These are phyloP conservation scores for Westerdykella sp. DNA, from an alignment of 2,329 filamentous ascomycete genomes.

Conservation along the genomic window DNA sequence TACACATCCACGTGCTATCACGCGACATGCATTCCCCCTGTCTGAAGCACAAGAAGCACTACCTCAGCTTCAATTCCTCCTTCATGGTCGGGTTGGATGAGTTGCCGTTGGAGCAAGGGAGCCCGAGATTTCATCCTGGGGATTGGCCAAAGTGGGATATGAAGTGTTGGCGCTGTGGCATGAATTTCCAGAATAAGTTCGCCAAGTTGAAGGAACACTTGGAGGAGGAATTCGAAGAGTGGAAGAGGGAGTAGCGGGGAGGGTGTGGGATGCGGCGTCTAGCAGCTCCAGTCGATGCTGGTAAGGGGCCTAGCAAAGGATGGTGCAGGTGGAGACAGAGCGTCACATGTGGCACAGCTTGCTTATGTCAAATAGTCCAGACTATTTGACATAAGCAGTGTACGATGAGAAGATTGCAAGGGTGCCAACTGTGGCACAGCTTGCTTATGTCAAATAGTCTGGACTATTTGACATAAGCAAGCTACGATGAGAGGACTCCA, in stretches of 20 bases:
- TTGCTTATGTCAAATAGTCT: too few species aligned
- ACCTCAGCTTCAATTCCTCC: constrained; percentile 80
- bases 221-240: constrained; percentile 64
- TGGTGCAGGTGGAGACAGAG: too few species aligned
- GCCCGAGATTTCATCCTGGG: constrained; percentile 55
- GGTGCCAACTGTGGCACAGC: too few species aligned
- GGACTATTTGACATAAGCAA: too few species aligned
- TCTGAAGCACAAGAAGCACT: constrained; percentile 78
- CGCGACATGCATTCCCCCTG: constrained; percentile 67
- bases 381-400: too few species aligned
- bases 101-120: constrained; percentile 66
- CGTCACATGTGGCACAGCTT: background rate
- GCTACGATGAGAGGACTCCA: too few species aligned
- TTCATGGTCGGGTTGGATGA: constrained; percentile 76
- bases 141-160: constrained; percentile 62
- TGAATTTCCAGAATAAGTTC: constrained; percentile 69
- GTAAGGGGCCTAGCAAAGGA: background rate
- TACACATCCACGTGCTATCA: constrained; percentile 85
- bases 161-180: constrained; percentile 77
- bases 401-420: too few species aligned
- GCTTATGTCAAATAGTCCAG: too few species aligned
- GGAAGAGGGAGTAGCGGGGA: constrained; percentile 48
- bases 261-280: background rate
- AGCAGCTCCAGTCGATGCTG: background rate
- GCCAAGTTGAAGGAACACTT: constrained; percentile 69